Evolutionary conservation across 2,329 filamentous ascomycete species (phyloP).

Genomic region (Fusarium euwallaceae): DNA sequence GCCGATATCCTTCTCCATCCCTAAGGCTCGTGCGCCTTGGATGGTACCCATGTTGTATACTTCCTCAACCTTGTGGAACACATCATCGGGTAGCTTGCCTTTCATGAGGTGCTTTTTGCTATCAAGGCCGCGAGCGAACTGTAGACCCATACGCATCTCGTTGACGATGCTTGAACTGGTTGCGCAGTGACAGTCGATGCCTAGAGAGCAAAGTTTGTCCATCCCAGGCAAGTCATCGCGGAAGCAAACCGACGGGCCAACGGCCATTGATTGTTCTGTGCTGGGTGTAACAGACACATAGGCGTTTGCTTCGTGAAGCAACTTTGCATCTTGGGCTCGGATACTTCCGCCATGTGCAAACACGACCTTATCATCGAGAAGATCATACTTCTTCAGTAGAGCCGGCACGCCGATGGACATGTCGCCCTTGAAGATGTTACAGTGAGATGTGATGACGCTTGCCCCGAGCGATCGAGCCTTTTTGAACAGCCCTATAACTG

Average conservation of each 20-base stretch:
- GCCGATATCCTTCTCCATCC: conserved; percentile 9
- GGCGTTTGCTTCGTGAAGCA: background rate
- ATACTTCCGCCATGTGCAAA: conserved; percentile 18
- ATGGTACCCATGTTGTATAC: conserved; percentile 12
- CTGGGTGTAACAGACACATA: conserved; percentile 19
- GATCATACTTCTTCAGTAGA: background rate
- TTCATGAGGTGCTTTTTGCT: background rate
- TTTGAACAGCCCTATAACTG: background rate
- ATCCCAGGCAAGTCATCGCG: background rate
- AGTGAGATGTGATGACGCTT: background rate
- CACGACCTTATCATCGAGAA: conserved; percentile 12
- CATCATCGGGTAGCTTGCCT: background rate
- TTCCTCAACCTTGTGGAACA: background rate
- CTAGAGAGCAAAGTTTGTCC: background rate
- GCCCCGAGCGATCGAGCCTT: background rate
- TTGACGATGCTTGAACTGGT: conserved; percentile 5
- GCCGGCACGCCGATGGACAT: conserved; percentile 8
- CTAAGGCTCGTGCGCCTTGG: conserved; percentile 10
- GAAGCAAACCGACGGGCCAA: conserved; percentile 13
- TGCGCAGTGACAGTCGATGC: conserved; percentile 11
- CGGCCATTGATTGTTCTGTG: conserved; percentile 26
- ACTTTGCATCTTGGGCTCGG: background rate
- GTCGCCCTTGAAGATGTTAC: background rate
- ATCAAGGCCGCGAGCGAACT: background rate
- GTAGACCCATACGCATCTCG: conserved; percentile 4